phyloP scores from a whole-genome alignment of 2,329 filamentous ascomycete genomes.

The Lizonia empirigonia region DNA sequence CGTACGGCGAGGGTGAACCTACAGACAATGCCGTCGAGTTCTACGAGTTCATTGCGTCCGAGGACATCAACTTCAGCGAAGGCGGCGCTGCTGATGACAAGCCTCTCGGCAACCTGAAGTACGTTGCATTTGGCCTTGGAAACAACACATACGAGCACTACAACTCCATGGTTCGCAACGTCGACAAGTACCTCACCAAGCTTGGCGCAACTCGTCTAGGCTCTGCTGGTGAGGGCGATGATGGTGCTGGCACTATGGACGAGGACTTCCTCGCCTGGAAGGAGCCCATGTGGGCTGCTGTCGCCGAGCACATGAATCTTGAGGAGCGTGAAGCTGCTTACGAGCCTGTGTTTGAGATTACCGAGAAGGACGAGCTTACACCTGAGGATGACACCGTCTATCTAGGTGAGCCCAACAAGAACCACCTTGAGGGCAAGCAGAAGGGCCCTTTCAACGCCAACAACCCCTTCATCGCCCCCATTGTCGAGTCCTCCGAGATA shows the following conservation, averaged over 20 bases:
- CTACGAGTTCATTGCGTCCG: constrained; percentile 89
- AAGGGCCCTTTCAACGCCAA: constrained; percentile 95
- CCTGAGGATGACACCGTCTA: constrained; percentile 83
- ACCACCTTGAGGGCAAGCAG: constrained; percentile 82
- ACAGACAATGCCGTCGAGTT: constrained; percentile 99
- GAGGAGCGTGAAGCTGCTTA: constrained; percentile 97
- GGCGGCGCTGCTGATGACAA: constrained; percentile 66
- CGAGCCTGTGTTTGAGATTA: constrained; percentile 87
- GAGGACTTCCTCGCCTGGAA: constrained; percentile 99
- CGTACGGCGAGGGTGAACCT: constrained; percentile 97
- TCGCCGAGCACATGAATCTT: constrained; percentile 81
- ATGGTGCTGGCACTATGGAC: constrained; percentile 98
- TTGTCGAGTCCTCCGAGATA: constrained; percentile 86
- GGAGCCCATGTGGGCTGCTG: constrained; percentile 94
- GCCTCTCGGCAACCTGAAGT: constrained; percentile 82
- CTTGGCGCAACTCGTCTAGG: constrained; percentile 86
- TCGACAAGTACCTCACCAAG: constrained; percentile 79
- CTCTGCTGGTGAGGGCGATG: constrained; percentile 90
- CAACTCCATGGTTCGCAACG: constrained; percentile 95
- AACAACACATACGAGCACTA: constrained; percentile 99
- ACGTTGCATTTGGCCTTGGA: constrained; percentile 92
- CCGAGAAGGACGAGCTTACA: constrained; percentile 74
- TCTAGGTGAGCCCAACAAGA: constrained; percentile 93
- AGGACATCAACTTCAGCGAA: constrained; percentile 81
- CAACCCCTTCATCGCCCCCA: constrained; percentile 95